Evolutionary conservation across 768 basidiomycete genomes (phyloP), one percentile per base, ranked within the genome.

Genomic region (Panus rudis): DNA sequence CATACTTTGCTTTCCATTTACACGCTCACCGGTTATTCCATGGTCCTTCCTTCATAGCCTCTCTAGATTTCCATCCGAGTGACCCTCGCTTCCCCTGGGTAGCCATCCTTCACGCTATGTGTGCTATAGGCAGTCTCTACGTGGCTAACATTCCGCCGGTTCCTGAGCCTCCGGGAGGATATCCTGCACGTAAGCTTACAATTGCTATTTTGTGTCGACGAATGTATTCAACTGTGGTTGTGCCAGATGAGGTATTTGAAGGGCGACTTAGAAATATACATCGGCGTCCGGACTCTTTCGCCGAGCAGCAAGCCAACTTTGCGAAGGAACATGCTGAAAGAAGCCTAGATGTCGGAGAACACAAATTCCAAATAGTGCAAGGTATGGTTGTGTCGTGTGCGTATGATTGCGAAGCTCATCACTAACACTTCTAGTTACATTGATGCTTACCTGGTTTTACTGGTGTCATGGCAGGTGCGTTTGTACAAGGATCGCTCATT

Each of bases 81-180:
- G 82, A 88, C 50, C 73, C 78, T 4, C 76, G 80, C 44, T 93
- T 90, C 54, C 91, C 91, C 6, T 70, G 73, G 24, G 57, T 73
- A 5, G 72, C 81, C 7, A 63, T 91, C 30, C 71, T 93, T 0
- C 90, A 93, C 56, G 86, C 87, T n/a, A 85, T 93, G 39, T 90
- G 88, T 61, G 89, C 87, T 2, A 69, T 82, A 26, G 81, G 84
- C 13, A 81, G 85, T 45, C 63, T 82, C 17, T 89, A 88, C 51
- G 88, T 84, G 1, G 78, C 80, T 13, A 80, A 77, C 3, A 76
- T 82, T 3, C 66, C 73, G 10, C 76, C 73, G 4, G 72, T 77
- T 17, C 75, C 79, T 2, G 61, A 70, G 2, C 50, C 47, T 6
- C 17, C 44, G 7, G 39, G 45, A 5, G 35, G 45, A 17, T 47